Conservation (phyloP, 2,329 filamentous ascomycete species). For the Pestalotiopsis sp. region DNA sequence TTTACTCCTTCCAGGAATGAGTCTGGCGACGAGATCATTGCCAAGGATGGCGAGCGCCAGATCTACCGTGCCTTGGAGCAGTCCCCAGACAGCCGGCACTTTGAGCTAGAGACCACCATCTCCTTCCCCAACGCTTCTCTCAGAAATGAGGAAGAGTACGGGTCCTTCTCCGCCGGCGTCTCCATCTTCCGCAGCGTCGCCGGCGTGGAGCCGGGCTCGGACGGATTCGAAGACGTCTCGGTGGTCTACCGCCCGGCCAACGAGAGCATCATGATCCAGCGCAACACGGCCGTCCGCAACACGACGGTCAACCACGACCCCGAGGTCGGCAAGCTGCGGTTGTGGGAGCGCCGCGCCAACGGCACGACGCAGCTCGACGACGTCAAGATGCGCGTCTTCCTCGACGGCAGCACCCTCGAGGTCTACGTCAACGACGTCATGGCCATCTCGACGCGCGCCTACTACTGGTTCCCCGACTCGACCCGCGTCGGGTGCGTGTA, state of each 20-base stretch:
- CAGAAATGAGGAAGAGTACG: background rate
- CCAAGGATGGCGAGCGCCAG: background rate
- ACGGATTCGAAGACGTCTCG: background rate
- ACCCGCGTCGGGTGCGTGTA: background rate
- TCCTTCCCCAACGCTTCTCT: background rate
- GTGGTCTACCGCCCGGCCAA: background rate
- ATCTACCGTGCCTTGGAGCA: background rate
- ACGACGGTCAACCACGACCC: background rate
- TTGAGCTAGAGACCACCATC: background rate
- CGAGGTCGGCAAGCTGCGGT: background rate
- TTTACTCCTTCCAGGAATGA: background rate
- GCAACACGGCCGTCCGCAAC: background rate
- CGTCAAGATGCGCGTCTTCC: background rate
- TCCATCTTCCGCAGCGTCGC: background rate
- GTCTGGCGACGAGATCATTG: background rate
- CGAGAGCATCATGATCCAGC: background rate
- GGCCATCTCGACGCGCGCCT: background rate
- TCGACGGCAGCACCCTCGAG: background rate
- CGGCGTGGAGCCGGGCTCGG: background rate
- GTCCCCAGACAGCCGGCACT: background rate
- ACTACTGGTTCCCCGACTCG: background rate
- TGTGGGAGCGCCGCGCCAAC: background rate
- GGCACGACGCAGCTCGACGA: background rate
- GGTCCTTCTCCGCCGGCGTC: background rate
- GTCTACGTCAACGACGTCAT: background rate